Base-by-base conservation (phyloP, 257 asterid species). In the Forsythia viridissima region DNA sequence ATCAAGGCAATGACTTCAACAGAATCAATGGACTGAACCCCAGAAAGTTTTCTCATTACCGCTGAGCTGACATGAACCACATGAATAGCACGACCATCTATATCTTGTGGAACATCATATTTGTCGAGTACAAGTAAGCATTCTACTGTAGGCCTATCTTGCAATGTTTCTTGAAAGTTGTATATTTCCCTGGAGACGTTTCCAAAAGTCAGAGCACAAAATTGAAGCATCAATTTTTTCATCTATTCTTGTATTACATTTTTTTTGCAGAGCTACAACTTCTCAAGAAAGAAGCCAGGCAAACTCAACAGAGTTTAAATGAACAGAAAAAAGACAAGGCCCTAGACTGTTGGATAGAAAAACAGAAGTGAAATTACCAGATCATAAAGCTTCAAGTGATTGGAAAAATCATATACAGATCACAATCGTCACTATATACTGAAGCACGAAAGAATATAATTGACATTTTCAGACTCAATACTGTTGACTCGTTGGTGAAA, bases 21-120 rank as follows among this genome's bases (percentile, higher is more conserved):
- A 78, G 94, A 89, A 85, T 96, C 97, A 76, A 83, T 82, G 0
- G 97, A 96, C 75, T 90, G 97, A 70, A 96, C 83, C 81, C 98
- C 99, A 8, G 94, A 89, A 52, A 93, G 85, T 83, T 93, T 93
- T 84, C 85, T 90, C 87, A 93, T 87, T 81, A 96, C 97, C 75
- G 57, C 84, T 39, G 93, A 81, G 82, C 86, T 92, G 81, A 93
- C 97, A 55, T 73, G 86, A 76, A 93, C 83, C 46, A 82, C 80
- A n/a, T 68, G 92, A 39, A 78, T 43, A 63, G 79, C 57, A 73
- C 78, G 61, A 36, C 42, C 41, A 67, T 75, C 86, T 59, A 96
- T 80, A 73, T 86, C 95, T 77, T 89, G 91, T n/a, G 92, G 96
- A 73, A 91, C 57, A 42, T 79, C 80, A 82, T 84, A 84, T 78